phyloP scores from a whole-genome alignment of 495 filamentous ascomycete genomes.

The Penicillium daleae region DNA sequence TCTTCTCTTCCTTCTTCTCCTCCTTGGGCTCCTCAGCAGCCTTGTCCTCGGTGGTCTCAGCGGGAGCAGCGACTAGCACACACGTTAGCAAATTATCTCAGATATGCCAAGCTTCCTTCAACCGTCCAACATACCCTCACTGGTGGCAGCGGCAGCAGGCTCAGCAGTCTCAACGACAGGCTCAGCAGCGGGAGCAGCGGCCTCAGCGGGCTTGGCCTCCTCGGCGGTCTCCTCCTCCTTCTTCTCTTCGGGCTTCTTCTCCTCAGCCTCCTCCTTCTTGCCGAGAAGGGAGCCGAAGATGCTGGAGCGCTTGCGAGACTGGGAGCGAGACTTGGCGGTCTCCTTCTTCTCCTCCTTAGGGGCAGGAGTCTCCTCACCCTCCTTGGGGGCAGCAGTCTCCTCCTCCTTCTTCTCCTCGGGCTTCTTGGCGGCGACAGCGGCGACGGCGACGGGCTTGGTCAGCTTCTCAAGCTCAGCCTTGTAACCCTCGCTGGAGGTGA shows the following conservation, averaged over 20 bases:
- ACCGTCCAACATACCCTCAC: conserved; percentile 28
- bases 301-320: conserved; percentile 83
- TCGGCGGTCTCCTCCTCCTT: conserved; percentile 49
- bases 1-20: conserved; percentile 44
- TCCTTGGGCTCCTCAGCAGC: conserved; percentile 34
- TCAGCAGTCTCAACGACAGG: conserved; percentile 28
- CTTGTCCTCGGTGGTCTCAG: conserved; percentile 31
- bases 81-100: conserved; percentile 12
- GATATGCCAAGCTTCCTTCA: no score
- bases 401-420: conserved; percentile 52
- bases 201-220: conserved; percentile 41
- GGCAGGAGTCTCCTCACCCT: conserved; percentile 43
- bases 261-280: conserved; percentile 72
- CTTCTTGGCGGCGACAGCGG: conserved; percentile 45
- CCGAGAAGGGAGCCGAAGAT: conserved; percentile 77
- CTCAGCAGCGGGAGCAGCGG: conserved; percentile 24
- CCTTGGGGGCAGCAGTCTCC: conserved; percentile 35
- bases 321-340: conserved; percentile 68
- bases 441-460: conserved; percentile 51
- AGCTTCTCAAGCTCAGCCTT: conserved; percentile 76
- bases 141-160: conserved; percentile 30
- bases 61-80: conserved; percentile 23
- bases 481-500: conserved; percentile 74
- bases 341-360: conserved; percentile 51
- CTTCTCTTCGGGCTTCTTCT: conserved; percentile 47